Conservation (phyloP, 768 basidiomycete genomes). For the Termitomyces sp. region DNA sequence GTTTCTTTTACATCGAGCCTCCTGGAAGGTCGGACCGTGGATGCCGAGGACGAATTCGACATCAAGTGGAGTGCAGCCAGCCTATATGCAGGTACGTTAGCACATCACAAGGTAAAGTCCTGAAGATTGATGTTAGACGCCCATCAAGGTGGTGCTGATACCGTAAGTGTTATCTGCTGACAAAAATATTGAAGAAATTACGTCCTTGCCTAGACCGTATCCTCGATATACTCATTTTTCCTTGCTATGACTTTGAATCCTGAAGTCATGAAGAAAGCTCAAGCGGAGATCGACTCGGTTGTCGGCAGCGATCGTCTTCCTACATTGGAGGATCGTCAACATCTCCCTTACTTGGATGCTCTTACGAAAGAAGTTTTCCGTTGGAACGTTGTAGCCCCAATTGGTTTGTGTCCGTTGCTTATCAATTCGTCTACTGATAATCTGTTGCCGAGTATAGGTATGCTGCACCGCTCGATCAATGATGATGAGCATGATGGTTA, state of each 20-base stretch:
- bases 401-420: not conserved
- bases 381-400: not conserved
- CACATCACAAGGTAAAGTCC: not conserved
- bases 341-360: not conserved
- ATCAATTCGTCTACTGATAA: not conserved
- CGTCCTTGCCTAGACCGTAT: not conserved
- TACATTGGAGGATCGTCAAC: not conserved
- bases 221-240: not conserved
- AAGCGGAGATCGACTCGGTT: not conserved
- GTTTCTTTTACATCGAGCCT: not conserved
- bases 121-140: not conserved
- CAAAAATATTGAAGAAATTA: not conserved
- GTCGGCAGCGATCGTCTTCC: not conserved
- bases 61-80: not conserved
- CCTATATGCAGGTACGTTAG: not conserved
- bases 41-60: not conserved
- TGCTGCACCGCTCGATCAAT: constrained; percentile 49
- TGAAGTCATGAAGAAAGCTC: not conserved
- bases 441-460: constrained; percentile 22
- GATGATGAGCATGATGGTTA: constrained; percentile 60
- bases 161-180: not conserved
- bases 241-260: not conserved
- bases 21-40: not conserved
- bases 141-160: not conserved
- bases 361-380: not conserved